phyloP scores from a whole-genome alignment of 2,329 filamentous ascomycete species.

The Pseudopithomyces maydicus region DNA sequence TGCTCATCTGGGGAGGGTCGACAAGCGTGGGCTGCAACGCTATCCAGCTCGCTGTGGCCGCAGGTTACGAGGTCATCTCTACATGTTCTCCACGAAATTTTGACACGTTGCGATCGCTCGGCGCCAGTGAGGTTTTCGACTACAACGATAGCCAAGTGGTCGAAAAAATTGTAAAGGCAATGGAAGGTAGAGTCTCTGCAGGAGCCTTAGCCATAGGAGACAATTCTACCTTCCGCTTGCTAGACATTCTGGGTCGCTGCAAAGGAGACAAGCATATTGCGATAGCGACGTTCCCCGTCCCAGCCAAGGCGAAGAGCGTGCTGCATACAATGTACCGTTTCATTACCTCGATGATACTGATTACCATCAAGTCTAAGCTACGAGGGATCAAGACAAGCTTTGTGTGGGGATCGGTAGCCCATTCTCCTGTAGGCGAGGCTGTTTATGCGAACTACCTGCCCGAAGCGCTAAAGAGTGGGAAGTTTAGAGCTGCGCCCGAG shows the following conservation, averaged over 20 bases:
- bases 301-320: background rate
- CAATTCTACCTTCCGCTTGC: background rate
- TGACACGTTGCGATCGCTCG: constrained; percentile 50
- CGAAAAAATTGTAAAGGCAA: constrained; percentile 38
- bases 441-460: constrained; percentile 18
- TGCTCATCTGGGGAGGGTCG: constrained; percentile 56
- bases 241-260: constrained; percentile 8
- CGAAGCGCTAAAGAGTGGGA: constrained; percentile 14
- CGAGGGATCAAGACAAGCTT: constrained; percentile 17
- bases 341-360: constrained; percentile 15
- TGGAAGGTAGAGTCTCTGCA: constrained; percentile 41
- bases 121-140: constrained; percentile 55
- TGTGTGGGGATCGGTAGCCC: constrained; percentile 5
- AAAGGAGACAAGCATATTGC: constrained; percentile 6
- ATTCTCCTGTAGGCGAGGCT: background rate
- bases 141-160: constrained; percentile 49
- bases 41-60: constrained; percentile 54
- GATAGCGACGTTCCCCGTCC: constrained; percentile 4
- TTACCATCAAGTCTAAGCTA: constrained; percentile 13
- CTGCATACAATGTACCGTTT: constrained; percentile 9
- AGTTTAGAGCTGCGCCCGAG: constrained; percentile 19
- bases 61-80: constrained; percentile 51
- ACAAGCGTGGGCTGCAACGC: constrained; percentile 55
- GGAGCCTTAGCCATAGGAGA: constrained; percentile 39
- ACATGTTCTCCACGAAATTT: constrained; percentile 55